Evolutionary conservation across 805 yeast genomes (phyloP).

Genomic region (Lipomyces sp.): DNA sequence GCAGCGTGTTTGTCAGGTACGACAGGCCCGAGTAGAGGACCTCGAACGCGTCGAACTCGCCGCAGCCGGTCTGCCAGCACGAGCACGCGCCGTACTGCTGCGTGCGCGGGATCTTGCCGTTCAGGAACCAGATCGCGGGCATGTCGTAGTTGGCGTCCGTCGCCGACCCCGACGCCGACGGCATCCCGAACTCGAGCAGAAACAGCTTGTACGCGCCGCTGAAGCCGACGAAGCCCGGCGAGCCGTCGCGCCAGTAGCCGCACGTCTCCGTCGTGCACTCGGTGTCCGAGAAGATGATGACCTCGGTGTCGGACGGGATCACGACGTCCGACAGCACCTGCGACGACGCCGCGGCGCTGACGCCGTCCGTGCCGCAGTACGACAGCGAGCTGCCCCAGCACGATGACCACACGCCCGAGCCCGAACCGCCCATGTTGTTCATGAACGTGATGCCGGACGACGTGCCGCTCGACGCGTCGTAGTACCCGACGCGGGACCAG

Average conservation of each 20-base stretch:
- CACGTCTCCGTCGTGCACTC: conserved; percentile 51
- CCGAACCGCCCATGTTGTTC: conserved; percentile 76
- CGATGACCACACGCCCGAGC: conserved; percentile 84
- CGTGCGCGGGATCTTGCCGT: conserved; percentile 95
- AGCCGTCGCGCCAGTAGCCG: conserved; percentile 81
- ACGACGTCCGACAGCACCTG: conserved; percentile 66
- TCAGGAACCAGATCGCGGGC: conserved; percentile 97
- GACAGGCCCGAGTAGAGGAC: conserved; percentile 71
- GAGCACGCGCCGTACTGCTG: conserved; percentile 93
- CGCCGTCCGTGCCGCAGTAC: conserved; percentile 74
- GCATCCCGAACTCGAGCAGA: conserved; percentile 93
- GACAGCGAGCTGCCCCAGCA: conserved; percentile 92
- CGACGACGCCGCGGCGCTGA: conserved; percentile 65
- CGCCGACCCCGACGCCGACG: conserved; percentile 53
- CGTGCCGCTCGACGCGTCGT: conserved; percentile 59
- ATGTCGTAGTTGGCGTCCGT: conserved; percentile 70
- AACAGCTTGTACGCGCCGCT: conserved; percentile 81
- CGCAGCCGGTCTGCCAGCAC: conserved; percentile 97
- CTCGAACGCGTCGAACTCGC: conserved; percentile 95
- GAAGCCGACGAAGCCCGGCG: conserved; percentile 94
- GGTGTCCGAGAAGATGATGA: conserved; percentile 66
- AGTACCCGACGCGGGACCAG: conserved; percentile 50
- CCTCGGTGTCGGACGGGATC: conserved; percentile 71
- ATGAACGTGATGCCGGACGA: conserved; percentile 73
- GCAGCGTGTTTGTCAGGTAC: conserved; percentile 71